phyloP scores from a whole-genome alignment of 2,329 filamentous ascomycete genomes.

The Cordyceps fumosorosea region DNA sequence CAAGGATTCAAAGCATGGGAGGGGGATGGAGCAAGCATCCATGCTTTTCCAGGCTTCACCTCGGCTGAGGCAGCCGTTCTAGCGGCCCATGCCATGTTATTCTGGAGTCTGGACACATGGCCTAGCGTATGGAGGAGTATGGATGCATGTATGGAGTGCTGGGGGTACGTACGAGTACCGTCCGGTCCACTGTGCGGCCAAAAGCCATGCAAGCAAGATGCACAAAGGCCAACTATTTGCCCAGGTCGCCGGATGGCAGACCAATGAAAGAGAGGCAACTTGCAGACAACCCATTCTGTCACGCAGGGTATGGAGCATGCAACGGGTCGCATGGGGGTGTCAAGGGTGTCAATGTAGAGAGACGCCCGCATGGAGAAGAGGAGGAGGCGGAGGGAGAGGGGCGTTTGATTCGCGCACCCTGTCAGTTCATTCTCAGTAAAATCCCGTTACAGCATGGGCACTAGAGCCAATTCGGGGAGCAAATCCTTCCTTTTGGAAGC shows the following conservation, averaged over 20 bases:
- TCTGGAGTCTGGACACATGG: conserved; percentile 12
- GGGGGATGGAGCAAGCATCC: conserved; percentile 9
- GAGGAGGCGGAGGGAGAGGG: background rate
- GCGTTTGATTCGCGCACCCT: conserved; percentile 1
- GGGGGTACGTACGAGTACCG: conserved; percentile 2
- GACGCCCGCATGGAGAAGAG: background rate
- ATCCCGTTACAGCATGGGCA: conserved; percentile 1
- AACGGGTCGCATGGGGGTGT: conserved; percentile 2
- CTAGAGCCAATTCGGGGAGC: background rate
- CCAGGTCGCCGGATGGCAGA: background rate
- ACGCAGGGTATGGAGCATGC: conserved; percentile 10
- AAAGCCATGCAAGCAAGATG: background rate
- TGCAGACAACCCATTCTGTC: conserved; percentile 7
- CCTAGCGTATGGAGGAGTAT: background rate
- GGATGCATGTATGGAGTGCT: too few relatives aligned
- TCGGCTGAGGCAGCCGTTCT: conserved; percentile 12
- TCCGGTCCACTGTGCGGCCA: background rate
- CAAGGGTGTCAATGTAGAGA: background rate
- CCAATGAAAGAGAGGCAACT: conserved; percentile 3
- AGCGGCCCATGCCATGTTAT: conserved; percentile 5
- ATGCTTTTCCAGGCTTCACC: conserved; percentile 8
- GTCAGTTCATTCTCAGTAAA: conserved; percentile 8
- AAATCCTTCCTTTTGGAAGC: conserved; percentile 7
- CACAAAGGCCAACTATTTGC: background rate
- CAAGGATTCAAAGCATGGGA: conserved; percentile 10